Evolutionary conservation across 371 early-diverging fungal species (phyloP).

Genomic region (Circinella minor): DNA sequence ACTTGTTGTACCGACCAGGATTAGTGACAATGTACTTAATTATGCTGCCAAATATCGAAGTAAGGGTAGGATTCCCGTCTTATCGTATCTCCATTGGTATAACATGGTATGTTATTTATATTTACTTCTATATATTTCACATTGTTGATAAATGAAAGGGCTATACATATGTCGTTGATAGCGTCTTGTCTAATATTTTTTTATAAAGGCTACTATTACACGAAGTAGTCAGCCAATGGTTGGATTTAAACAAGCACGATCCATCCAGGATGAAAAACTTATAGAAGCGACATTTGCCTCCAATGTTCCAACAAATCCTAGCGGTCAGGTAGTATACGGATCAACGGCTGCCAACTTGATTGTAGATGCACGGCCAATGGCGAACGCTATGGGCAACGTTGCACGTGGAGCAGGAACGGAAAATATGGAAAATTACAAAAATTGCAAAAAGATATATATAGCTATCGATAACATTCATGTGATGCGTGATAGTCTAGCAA

Average conservation of each 20-base stretch:
- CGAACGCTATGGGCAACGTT: conserved; percentile 92
- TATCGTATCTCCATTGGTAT: conserved; percentile 87
- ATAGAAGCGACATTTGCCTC: conserved; percentile 87
- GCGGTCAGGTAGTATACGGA: conserved; percentile 51
- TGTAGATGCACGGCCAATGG: conserved; percentile 93
- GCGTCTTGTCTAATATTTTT: not conserved
- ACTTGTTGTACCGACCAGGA: conserved; percentile 85
- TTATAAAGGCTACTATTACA: conserved; percentile 81
- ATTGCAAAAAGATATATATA: conserved; percentile 83
- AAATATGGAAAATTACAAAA: conserved; percentile 89
- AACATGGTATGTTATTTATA: conserved; percentile 52
- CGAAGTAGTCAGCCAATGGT: conserved; percentile 95
- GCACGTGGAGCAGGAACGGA: conserved; percentile 96
- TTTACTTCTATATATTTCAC: too few relatives aligned
- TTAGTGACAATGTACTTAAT: conserved; percentile 88
- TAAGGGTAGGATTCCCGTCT: conserved; percentile 88
- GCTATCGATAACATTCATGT: conserved; percentile 98
- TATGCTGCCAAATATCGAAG: conserved; percentile 93
- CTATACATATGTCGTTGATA: too few relatives aligned
- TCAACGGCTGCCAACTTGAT: conserved; percentile 77
- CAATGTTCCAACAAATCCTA: conserved; percentile 48
- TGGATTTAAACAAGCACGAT: conserved; percentile 91
- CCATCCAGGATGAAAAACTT: conserved; percentile 96
- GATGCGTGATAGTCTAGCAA: conserved; percentile 87
- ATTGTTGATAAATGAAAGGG: too few relatives aligned